Evolutionary conservation across 345 rosid genomes (phyloP).

Genomic region (Microcos paniculata): DNA sequence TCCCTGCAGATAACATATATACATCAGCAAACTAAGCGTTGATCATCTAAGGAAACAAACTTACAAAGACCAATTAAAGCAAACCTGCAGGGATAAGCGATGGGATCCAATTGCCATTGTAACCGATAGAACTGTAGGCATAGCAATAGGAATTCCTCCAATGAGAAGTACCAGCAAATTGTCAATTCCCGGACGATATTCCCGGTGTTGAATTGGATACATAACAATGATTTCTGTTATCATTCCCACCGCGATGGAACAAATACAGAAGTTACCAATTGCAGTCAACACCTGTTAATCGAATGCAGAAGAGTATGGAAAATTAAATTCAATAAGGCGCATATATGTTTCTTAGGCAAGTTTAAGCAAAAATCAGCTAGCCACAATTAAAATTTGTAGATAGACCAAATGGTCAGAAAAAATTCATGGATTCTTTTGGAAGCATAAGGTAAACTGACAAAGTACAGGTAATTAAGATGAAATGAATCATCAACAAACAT

Average conservation of each 20-base stretch:
- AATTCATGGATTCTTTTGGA: too few species aligned
- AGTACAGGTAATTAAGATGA: too few species aligned
- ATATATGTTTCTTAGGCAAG: too few species aligned
- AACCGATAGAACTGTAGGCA: conserved; percentile 71
- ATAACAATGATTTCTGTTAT: conserved; percentile 74
- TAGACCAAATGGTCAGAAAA: too few species aligned
- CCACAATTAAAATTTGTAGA: too few species aligned
- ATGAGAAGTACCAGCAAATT: conserved; percentile 67
- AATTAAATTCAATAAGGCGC: neutral
- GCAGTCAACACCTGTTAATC: conserved; percentile 66
- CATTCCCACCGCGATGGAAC: conserved; percentile 87
- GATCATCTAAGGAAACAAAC: neutral
- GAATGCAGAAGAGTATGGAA: neutral
- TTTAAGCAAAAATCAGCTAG: too few species aligned
- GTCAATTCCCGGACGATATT: conserved; percentile 84
- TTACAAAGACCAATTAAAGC: neutral
- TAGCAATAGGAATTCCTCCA: conserved; percentile 76
- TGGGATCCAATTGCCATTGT: conserved; percentile 77
- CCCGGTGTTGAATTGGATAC: conserved; percentile 80
- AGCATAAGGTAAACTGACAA: too few species aligned
- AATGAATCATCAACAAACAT: too few species aligned
- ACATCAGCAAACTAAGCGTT: conserved; percentile 2
- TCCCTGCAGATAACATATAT: conserved; percentile 34
- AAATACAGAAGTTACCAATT: conserved; percentile 90
- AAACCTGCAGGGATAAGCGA: conserved; percentile 59